Evolutionary conservation across 2,329 filamentous ascomycete genomes (phyloP).

Genomic region (Xylariaceae sp.): DNA sequence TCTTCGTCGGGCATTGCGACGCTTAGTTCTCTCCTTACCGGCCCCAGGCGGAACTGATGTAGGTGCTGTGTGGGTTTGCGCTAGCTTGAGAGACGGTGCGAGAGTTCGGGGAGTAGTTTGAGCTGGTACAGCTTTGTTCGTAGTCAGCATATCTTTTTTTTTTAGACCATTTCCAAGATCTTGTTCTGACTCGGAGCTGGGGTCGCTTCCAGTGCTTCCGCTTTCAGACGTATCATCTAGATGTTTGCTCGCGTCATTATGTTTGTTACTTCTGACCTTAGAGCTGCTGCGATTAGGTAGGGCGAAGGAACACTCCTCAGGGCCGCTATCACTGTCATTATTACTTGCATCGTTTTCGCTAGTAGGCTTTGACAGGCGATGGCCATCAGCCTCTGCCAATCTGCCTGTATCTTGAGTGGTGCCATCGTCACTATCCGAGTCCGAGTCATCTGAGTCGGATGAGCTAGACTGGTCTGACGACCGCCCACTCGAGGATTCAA

Average conservation of each 20-base stretch:
- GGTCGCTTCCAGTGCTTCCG: not conserved
- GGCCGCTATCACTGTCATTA: conserved; percentile 30
- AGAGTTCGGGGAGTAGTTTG: not conserved
- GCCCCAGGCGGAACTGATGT: conserved; percentile 40
- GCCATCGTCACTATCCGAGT: conserved; percentile 12
- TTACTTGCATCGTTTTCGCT: conserved; percentile 30
- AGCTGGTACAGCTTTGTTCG: not conserved
- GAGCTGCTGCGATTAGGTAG: not conserved
- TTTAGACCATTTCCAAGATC: not conserved
- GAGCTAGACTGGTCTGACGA: conserved; percentile 3
- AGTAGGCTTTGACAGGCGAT: not conserved
- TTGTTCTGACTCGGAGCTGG: conserved; percentile 17
- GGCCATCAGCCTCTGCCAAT: not conserved
- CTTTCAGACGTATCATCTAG: conserved; percentile 11
- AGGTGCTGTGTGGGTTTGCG: not conserved
- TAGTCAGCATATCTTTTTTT: not conserved
- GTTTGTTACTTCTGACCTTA: conserved; percentile 1
- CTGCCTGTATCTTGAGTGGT: conserved; percentile 4
- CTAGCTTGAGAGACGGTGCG: not conserved
- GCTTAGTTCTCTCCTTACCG: conserved; percentile 53
- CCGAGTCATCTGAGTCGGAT: conserved; percentile 25
- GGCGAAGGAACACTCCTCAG: conserved; percentile 24
- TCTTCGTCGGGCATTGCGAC: conserved; percentile 58
- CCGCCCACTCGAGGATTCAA: not conserved
- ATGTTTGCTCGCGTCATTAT: conserved; percentile 13